These are phyloP conservation scores for Cylindrodendrum hubeiense DNA, from an alignment of 2,329 filamentous ascomycete genomes.

Conservation along the genomic window DNA sequence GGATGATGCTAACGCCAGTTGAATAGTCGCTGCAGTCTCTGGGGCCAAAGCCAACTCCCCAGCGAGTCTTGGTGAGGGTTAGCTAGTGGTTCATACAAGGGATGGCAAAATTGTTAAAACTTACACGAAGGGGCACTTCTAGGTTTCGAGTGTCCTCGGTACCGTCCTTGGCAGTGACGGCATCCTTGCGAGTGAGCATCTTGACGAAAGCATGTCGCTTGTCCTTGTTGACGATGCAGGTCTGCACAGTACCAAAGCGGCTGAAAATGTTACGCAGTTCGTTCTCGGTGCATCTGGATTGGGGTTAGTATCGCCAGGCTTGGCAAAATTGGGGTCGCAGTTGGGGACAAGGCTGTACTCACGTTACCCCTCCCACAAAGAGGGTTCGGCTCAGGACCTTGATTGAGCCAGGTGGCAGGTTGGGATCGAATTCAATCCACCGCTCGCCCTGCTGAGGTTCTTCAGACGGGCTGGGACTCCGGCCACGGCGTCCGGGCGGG, in stretches of 20 bases:
- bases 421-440: constrained; percentile 83
- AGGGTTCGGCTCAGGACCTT: constrained; percentile 95
- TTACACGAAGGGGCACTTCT: constrained; percentile 79
- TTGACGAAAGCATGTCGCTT: constrained; percentile 99
- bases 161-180: constrained; percentile 83
- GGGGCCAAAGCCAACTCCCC: constrained; percentile 97
- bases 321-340: constrained; percentile 42
- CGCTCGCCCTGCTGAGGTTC: constrained; percentile 62
- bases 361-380: constrained; percentile 96
- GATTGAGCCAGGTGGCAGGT: constrained; percentile 81
- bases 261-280: constrained; percentile 86
- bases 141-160: constrained; percentile 85
- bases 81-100: constrained; percentile 34
- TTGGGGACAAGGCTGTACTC: constrained; percentile 56
- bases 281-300: constrained; percentile 75
- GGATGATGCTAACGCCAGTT: constrained; percentile 92
- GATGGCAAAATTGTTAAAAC: constrained; percentile 45
- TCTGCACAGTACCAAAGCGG: constrained; percentile 89
- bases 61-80: constrained; percentile 76
- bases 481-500: constrained; percentile 76
- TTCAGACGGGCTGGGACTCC: constrained; percentile 69
- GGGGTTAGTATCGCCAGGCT: constrained; percentile 40
- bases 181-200: constrained; percentile 92
- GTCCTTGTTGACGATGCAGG: constrained; percentile 97
- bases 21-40: constrained; percentile 97